phyloP scores from a whole-genome alignment of 1,284 basidiomycete genomes.

The Cryptococcus amylolentus region DNA sequence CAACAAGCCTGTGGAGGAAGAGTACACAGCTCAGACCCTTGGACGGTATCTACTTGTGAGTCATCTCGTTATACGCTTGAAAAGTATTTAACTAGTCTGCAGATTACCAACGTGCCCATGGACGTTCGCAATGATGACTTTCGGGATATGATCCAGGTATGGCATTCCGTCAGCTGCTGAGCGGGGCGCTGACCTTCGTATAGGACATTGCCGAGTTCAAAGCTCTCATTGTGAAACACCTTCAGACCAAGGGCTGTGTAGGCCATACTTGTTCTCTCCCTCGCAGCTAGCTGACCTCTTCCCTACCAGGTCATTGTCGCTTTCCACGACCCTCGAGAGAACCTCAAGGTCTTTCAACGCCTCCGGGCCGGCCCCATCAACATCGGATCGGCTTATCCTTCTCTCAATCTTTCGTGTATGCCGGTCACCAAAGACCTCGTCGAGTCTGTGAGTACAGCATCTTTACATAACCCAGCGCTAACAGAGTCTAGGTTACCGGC shows the following conservation, averaged over 20 bases:
- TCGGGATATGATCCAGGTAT: conserved; percentile 25
- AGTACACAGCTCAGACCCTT: conserved; percentile 12
- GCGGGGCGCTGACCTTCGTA: not conserved
- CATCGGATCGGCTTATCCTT: conserved; percentile 10
- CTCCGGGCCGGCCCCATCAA: conserved; percentile 17
- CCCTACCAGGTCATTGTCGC: conserved; percentile 31
- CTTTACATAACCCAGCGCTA: not conserved
- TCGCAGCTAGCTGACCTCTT: not conserved
- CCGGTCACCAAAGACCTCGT: conserved; percentile 17
- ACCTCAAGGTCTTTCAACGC: conserved; percentile 22
- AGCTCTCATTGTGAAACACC: conserved; percentile 30
- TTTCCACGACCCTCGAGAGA: conserved; percentile 41
- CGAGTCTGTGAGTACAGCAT: conserved; percentile 18
- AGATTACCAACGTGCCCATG: conserved; percentile 30
- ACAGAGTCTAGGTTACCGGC: conserved; percentile 14
- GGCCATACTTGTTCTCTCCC: conserved; percentile 5
- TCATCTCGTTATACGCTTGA: not conserved
- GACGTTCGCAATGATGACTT: conserved; percentile 17
- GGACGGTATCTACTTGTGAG: conserved; percentile 33
- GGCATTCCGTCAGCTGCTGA: not conserved
- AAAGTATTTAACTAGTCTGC: not conserved
- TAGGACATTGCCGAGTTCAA: conserved; percentile 30
- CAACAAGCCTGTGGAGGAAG: not conserved
- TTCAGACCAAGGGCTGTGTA: conserved; percentile 28
- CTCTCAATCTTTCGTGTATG: conserved; percentile 23